Percentiles rank a stretch among this genome's conserved stretches.
These are phyloP conservation scores for Acer campestre DNA, from an alignment of 345 rosid genomes.

Conservation along the genomic window DNA sequence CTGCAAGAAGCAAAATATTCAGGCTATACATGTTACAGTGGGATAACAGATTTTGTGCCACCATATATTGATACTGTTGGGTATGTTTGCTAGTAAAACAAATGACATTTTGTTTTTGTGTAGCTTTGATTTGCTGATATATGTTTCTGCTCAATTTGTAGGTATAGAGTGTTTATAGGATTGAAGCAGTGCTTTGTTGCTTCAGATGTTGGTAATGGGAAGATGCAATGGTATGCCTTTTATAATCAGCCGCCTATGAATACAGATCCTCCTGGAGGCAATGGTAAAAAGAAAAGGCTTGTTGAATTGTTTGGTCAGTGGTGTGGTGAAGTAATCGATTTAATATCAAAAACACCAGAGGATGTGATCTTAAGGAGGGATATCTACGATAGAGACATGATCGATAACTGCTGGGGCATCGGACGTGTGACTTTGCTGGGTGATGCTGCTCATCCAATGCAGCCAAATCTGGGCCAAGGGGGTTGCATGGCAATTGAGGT, in stretches of 20 bases:
- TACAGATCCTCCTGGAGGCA: constrained; percentile 22
- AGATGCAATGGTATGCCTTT: constrained; percentile 38
- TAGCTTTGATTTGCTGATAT: neutral
- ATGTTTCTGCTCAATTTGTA: constrained; percentile 11
- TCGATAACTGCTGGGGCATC: constrained; percentile 26
- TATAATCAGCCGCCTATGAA: constrained; percentile 19
- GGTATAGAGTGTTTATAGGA: constrained; percentile 32
- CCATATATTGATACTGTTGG: neutral
- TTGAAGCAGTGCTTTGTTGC: constrained; percentile 35
- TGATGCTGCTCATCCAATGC: constrained; percentile 36
- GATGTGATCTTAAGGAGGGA: constrained; percentile 21
- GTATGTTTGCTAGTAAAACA: neutral
- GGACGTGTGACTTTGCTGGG: constrained; percentile 30
- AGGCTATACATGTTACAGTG: constrained; percentile 30
- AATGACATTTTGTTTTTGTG: neutral
- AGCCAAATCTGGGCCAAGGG: constrained; percentile 31
- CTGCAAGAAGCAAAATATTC: constrained; percentile 26
- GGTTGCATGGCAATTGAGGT: constrained; percentile 40
- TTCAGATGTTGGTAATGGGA: constrained; percentile 33
- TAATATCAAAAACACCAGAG: constrained; percentile 26
- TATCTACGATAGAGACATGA: constrained; percentile 29
- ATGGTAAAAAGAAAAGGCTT: constrained; percentile 8
- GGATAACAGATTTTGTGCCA: constrained; percentile 18
- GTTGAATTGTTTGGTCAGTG: constrained; percentile 24
- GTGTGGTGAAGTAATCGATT: constrained; percentile 24